phyloP scores from a whole-genome alignment of 805 yeast genomes.

The Sugiyamaella marilandica region DNA sequence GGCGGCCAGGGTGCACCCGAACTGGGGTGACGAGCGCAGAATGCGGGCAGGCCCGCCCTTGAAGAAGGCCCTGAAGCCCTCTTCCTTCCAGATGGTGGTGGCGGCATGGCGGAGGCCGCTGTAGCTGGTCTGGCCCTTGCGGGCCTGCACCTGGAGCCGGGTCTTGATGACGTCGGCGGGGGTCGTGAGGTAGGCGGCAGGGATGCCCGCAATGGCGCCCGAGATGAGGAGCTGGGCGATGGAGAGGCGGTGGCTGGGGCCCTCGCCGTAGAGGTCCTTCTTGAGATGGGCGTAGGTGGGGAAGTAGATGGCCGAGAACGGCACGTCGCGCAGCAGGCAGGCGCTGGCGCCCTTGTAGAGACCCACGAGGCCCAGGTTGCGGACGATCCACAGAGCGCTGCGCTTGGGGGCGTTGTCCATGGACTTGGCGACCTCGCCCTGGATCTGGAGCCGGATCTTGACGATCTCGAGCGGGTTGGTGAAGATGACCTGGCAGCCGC shows the following conservation, averaged over 20 bases:
- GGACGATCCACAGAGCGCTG: conserved; percentile 67
- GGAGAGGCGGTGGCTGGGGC: conserved; percentile 65
- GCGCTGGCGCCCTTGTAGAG: conserved; percentile 89
- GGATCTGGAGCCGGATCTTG: conserved; percentile 90
- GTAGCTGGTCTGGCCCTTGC: conserved; percentile 72
- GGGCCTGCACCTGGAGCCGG: conserved; percentile 80
- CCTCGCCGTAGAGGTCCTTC: conserved; percentile 72
- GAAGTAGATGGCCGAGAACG: conserved; percentile 94
- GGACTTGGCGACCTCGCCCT: conserved; percentile 59
- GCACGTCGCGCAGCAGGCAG: conserved; percentile 90
- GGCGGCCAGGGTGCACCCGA: conserved; percentile 96
- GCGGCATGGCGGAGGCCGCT: conserved; percentile 76
- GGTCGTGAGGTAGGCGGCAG: conserved; percentile 93
- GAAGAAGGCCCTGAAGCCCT: conserved; percentile 81
- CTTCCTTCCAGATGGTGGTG: conserved; percentile 67
- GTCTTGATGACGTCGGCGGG: conserved; percentile 97
- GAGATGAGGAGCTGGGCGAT: conserved; percentile 80
- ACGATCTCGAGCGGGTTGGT: conserved; percentile 96
- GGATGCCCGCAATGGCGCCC: conserved; percentile 97
- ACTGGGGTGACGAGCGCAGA: conserved; percentile 93
- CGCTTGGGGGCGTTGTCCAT: conserved; percentile 36
- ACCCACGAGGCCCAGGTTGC: conserved; percentile 75
- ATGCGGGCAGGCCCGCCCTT: conserved; percentile 97
- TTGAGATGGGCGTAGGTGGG: conserved; percentile 95
- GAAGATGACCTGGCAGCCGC: conserved; percentile 93